Evolutionary conservation across 1,284 basidiomycete species (phyloP).

Genomic region (Ganoderma multipileum): DNA sequence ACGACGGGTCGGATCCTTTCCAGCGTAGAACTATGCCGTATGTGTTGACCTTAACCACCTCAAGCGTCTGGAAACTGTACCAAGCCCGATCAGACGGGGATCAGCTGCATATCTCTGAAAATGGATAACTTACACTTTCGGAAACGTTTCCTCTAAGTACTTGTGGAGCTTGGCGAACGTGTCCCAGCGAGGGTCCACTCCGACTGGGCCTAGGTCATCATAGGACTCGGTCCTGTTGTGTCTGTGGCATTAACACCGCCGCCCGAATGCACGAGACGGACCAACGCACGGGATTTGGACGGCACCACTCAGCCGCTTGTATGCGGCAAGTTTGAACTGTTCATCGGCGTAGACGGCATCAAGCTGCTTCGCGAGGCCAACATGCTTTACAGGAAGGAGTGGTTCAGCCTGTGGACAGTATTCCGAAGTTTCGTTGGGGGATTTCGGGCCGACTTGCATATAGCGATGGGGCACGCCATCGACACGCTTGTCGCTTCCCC

Average conservation of each 20-base stretch:
- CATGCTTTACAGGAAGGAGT: slow-evolving; percentile 48
- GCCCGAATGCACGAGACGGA: neutral
- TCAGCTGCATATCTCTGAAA: slow-evolving; percentile 15
- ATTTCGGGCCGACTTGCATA: neutral
- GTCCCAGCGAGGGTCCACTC: slow-evolving; percentile 52
- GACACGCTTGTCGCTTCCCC: no score
- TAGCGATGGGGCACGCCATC: neutral
- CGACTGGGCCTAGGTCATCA: slow-evolving; percentile 39
- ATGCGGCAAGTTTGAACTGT: slow-evolving; percentile 24
- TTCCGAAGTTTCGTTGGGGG: slow-evolving; percentile 1
- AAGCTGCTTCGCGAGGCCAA: slow-evolving; percentile 46
- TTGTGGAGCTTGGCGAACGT: slow-evolving; percentile 46
- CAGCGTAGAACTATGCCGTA: slow-evolving; percentile 72
- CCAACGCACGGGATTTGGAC: slow-evolving; percentile 34
- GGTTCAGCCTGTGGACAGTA: slow-evolving; percentile 52
- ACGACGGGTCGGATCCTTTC: slow-evolving; percentile 56
- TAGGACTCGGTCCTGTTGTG: slow-evolving; percentile 38
- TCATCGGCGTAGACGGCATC: slow-evolving; percentile 17
- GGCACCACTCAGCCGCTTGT: slow-evolving; percentile 30
- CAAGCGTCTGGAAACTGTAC: slow-evolving; percentile 54
- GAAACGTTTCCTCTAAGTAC: slow-evolving; percentile 48
- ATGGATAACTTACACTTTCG: slow-evolving; percentile 44
- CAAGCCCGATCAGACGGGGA: neutral
- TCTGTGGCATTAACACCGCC: neutral
- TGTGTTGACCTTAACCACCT: slow-evolving; percentile 63